Evolutionary conservation across 495 filamentous ascomycete species (phyloP), one percentile per base, ranked within the genome.

Genomic region (Halenospora varia): DNA sequence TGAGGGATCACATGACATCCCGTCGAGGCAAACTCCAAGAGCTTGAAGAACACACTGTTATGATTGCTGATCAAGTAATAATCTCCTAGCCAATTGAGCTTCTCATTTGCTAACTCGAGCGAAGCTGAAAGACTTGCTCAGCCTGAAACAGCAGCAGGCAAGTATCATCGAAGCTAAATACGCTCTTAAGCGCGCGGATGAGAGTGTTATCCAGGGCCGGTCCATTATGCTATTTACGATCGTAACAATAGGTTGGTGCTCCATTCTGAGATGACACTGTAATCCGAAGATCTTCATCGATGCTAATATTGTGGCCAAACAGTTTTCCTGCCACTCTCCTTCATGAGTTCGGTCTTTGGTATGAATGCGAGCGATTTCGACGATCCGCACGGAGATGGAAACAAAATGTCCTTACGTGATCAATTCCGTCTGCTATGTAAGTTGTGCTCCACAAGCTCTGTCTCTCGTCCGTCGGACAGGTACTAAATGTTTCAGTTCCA

Each of bases 141-240:
- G 23, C 15, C 41, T 60, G 15, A 60, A 60, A 44, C 57, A 60
- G 24, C 57, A 60, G 20, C 50, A 60, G 42, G 57, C 57, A 10
- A 60, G 57, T 22, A 54, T 60, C 1, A 60, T 60, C 20, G 50
- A 60, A 39, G 57, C 57, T 1, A 48, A 48, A 51, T 23, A 35
- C 2, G 57, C 57, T 11, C 35, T 60, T 8, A 24, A 60, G 23
- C 41, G 44, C 13, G 50, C 57, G 2, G 51, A 55, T 13, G 50
- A 54, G n/a, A 54, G 41, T 40, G 42, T 60, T 3, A 23, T 8
- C 15, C 57, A 60, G 49, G 57, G 57, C 19, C 44, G 50, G 9
- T 48, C 74, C 11, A 71, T 82, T 42, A 80, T 79, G 59, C 74
- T 61, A 20, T 67, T 67, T 44, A 65, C 65, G 2, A 63, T 67